Conservation (phyloP, 2,329 filamentous ascomycete genomes). For the Aspergillus ibericus region DNA sequence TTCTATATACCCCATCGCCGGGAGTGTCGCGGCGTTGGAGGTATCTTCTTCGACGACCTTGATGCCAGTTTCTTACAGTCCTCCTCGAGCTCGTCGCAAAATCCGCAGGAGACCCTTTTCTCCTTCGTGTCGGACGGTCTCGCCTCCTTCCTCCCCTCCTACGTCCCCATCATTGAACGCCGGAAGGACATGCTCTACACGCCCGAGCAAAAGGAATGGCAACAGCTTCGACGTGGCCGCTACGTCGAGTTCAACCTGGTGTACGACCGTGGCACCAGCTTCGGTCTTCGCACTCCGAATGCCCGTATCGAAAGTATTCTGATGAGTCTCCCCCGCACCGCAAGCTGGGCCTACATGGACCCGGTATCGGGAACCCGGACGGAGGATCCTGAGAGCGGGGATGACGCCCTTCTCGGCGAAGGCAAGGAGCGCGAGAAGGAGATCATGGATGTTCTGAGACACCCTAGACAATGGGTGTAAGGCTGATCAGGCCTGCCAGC, state of each 20-base stretch:
- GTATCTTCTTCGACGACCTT: constrained; percentile 98
- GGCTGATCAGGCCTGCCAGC: neutral
- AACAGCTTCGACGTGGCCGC: constrained; percentile 87
- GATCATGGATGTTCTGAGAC: constrained; percentile 69
- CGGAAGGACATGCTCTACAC: constrained; percentile 91
- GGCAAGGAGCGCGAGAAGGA: constrained; percentile 64
- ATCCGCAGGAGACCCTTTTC: constrained; percentile 86
- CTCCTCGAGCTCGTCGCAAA: constrained; percentile 57
- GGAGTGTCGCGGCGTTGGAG: constrained; percentile 84
- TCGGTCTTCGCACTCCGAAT: constrained; percentile 89
- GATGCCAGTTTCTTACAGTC: constrained; percentile 58
- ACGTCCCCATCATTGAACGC: constrained; percentile 82
- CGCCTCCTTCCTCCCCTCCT: constrained; percentile 83
- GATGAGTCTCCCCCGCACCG: constrained; percentile 93
- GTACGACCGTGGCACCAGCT: constrained; percentile 91
- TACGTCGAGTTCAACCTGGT: constrained; percentile 99
- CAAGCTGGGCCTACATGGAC: constrained; percentile 96
- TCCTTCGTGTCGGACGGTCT: constrained; percentile 84
- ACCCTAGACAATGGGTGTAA: constrained; percentile 63
- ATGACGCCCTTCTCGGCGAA: constrained; percentile 35
- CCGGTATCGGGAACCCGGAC: constrained; percentile 47
- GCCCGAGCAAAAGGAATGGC: constrained; percentile 88
- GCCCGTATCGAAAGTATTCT: constrained; percentile 93
- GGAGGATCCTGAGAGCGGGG: constrained; percentile 50
- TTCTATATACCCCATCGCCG: constrained; percentile 90